A percentile compares a stretch with the other conserved stretches of the same genome.
These are phyloP conservation scores for Mycena kentingensis DNA, from an alignment of 768 basidiomycete species.

Conservation along the genomic window DNA sequence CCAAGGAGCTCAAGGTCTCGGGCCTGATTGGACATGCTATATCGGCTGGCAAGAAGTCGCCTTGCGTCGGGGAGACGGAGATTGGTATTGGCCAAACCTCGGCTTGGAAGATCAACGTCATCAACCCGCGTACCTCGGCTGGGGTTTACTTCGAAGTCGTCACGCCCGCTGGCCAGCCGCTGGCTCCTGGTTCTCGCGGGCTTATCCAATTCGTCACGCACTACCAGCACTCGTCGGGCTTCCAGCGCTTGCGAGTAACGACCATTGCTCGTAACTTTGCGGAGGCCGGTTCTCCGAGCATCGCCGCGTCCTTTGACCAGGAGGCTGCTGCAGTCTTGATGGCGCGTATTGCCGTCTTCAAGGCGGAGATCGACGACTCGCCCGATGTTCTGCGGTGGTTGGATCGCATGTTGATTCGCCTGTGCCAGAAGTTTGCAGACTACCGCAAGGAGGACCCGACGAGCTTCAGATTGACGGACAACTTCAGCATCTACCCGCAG, in stretches of 20 bases:
- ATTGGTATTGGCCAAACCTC: conserved; percentile 99
- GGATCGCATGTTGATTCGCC: conserved; percentile 96
- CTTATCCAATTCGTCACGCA: conserved; percentile 98
- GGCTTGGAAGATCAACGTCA: conserved; percentile 94
- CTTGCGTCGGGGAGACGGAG: conserved; percentile 97
- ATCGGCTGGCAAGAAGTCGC: conserved; percentile 95
- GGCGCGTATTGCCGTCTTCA: conserved; percentile 98
- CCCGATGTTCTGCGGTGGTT: conserved; percentile 97
- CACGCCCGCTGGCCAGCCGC: conserved; percentile 91
- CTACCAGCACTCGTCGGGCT: conserved; percentile 96
- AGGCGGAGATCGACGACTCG: conserved; percentile 97
- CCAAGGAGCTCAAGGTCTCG: conserved; percentile 97
- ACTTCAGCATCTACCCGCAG: conserved; percentile 98
- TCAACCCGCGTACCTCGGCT: conserved; percentile 84
- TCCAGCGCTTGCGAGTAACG: conserved; percentile 93
- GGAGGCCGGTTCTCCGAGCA: conserved; percentile 92
- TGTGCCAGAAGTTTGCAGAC: conserved; percentile 99
- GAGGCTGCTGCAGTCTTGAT: conserved; percentile 97
- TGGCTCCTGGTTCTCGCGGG: conserved; percentile 87
- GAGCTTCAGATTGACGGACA: conserved; percentile 90
- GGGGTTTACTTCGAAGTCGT: conserved; percentile 99
- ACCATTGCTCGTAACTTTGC: conserved; percentile 98
- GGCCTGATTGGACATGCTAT: conserved; percentile 98
- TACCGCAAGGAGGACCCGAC: conserved; percentile 97
- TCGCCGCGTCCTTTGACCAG: conserved; percentile 95